Conservation (phyloP, 345 rosid species). For the Salix purpurea region DNA sequence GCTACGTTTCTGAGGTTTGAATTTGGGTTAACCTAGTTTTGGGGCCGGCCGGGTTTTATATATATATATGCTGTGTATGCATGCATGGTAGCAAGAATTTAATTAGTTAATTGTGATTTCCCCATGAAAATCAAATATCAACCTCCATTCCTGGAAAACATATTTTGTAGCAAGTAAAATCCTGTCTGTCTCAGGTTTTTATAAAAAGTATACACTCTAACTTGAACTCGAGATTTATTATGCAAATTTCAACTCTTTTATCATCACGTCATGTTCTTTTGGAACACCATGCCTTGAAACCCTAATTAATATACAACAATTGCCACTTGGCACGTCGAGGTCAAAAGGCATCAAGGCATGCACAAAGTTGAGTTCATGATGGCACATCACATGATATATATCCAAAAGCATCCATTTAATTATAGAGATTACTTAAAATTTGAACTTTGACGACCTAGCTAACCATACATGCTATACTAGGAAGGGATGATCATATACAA, state of each 20-base stretch:
- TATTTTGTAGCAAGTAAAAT: too few species aligned
- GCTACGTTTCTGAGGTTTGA: neutral
- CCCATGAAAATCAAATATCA: neutral
- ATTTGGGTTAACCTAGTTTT: neutral
- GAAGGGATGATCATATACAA: neutral
- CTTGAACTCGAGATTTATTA: too few species aligned
- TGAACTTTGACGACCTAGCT: neutral
- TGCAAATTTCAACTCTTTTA: rapidly evolving
- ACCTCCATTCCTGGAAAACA: too few species aligned
- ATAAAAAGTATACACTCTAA: rapidly evolving
- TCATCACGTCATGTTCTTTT: too few species aligned
- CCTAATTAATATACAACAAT: neutral
- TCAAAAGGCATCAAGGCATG: neutral
- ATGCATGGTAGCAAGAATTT: neutral
- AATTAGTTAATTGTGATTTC: neutral
- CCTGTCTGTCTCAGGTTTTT: rapidly evolving
- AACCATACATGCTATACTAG: neutral
- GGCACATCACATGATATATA: slow-evolving; percentile 14
- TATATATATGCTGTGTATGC: neutral
- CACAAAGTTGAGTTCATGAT: slow-evolving; percentile 8
- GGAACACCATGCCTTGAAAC: neutral
- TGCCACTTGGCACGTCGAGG: neutral
- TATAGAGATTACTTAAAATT: neutral
- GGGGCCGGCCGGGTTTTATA: neutral
- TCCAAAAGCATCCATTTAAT: neutral